These are phyloP conservation scores for Cryphonectria naterciae DNA, from an alignment of 2,329 filamentous ascomycete species.

Conservation along the genomic window DNA sequence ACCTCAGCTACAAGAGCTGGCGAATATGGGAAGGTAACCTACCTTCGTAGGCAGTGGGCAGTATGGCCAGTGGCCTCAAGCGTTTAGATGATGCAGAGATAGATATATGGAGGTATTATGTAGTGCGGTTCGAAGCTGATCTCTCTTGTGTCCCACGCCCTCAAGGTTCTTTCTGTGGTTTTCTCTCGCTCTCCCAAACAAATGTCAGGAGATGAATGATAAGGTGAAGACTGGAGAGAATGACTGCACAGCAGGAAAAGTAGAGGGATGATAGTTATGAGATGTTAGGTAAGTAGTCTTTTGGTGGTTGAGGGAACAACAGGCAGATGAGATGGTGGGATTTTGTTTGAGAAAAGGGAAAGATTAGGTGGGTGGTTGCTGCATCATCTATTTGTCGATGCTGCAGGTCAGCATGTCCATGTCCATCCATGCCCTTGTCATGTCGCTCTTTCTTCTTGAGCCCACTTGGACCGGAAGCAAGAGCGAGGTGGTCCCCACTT, in stretches of 20 bases:
- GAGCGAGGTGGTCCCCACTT: background rate
- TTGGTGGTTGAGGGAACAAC: background rate
- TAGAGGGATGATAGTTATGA: background rate
- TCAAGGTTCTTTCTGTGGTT: background rate
- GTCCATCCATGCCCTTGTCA: background rate
- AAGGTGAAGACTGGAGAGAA: background rate
- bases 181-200: background rate
- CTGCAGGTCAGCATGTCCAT: constrained; percentile 7
- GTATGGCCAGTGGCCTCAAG: background rate
- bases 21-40: background rate
- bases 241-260: background rate
- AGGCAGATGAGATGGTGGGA: background rate
- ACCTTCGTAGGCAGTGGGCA: background rate
- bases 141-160: background rate
- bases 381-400: constrained; percentile 6
- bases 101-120: background rate
- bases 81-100: background rate
- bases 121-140: background rate
- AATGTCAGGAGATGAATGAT: background rate
- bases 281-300: background rate
- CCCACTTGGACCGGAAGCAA: constrained; percentile 9
- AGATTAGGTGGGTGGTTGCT: background rate
- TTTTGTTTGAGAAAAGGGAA: background rate
- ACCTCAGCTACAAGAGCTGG: background rate
- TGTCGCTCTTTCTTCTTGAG: constrained; percentile 2